A percentile compares a stretch with the other conserved stretches of the same genome.
These are phyloP conservation scores for Suillus discolor DNA, from an alignment of 768 basidiomycete genomes.

Conservation along the genomic window DNA sequence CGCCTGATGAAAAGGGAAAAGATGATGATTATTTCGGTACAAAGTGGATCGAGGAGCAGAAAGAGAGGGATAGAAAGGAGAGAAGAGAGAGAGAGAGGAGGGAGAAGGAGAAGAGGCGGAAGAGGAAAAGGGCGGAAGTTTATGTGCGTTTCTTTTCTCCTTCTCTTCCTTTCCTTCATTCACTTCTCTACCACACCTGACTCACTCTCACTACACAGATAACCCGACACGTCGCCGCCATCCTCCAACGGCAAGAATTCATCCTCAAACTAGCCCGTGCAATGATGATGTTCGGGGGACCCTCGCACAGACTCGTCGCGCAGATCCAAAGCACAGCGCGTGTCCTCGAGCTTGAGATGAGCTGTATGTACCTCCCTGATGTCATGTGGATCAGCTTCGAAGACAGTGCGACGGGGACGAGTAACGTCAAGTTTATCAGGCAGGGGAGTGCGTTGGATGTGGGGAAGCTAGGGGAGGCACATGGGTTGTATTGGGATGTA, in stretches of 20 bases:
- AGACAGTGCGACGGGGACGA: conserved; percentile 77
- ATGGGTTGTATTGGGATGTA: conserved; percentile 76
- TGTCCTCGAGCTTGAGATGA: conserved; percentile 74
- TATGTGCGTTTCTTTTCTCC: conserved; percentile 52
- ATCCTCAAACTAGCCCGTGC: conserved; percentile 81
- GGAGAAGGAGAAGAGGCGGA: conserved; percentile 45
- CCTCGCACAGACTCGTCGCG: conserved; percentile 79
- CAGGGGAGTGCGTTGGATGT: conserved; percentile 74
- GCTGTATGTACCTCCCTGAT: conserved; percentile 75
- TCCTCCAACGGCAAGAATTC: conserved; percentile 82
- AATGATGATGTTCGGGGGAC: conserved; percentile 90
- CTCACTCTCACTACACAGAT: conserved; percentile 46
- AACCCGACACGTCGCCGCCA: conserved; percentile 81
- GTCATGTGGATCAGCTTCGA: conserved; percentile 83
- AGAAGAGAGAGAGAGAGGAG: conserved; percentile 39
- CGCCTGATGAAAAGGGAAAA: neutral
- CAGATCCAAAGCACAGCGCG: conserved; percentile 80
- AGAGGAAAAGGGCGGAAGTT: conserved; percentile 74
- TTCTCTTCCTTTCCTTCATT: neutral
- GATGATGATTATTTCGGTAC: conserved; percentile 29
- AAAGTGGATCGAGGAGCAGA: conserved; percentile 31
- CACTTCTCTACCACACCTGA: neutral
- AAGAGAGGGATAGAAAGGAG: conserved; percentile 44
- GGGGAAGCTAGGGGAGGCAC: conserved; percentile 71
- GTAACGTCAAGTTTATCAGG: conserved; percentile 77